phyloP scores from a whole-genome alignment of 108 stramenopile genomes.

The Pseudonitzschia delicatissima region DNA sequence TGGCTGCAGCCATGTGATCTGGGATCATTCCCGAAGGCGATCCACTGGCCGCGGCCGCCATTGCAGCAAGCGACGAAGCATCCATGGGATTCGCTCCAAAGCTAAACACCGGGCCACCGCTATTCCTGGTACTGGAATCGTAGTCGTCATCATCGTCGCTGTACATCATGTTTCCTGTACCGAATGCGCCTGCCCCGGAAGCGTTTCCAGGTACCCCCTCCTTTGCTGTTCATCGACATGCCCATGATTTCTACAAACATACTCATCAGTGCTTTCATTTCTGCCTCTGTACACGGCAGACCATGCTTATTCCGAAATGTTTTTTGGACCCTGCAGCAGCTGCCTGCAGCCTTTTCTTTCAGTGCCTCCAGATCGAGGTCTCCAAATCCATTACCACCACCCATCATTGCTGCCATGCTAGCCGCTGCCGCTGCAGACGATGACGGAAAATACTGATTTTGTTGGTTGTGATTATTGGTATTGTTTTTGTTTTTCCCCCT shows the following conservation, averaged over 20 bases:
- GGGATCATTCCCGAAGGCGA: neutral
- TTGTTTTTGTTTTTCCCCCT: neutral
- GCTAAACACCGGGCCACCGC: slow-evolving; percentile 2
- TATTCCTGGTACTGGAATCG: slow-evolving; percentile 9
- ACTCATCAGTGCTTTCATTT: slow-evolving; percentile 62
- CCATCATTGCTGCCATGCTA: neutral
- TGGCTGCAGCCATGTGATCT: slow-evolving; percentile 28
- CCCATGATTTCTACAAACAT: slow-evolving; percentile 74
- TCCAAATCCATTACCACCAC: slow-evolving; percentile 9
- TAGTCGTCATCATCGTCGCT: neutral
- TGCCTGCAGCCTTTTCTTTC: slow-evolving; percentile 29
- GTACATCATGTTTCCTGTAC: neutral
- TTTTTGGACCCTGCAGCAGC: slow-evolving; percentile 8
- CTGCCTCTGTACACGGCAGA: slow-evolving; percentile 48
- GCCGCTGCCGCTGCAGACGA: neutral
- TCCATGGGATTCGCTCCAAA: slow-evolving; percentile 18
- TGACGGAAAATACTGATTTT: neutral
- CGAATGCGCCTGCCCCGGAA: neutral
- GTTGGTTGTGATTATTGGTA: slow-evolving; percentile 1
- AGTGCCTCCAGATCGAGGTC: slow-evolving; percentile 23
- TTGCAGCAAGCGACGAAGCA: slow-evolving; percentile 1
- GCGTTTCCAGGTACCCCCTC: neutral
- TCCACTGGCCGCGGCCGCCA: slow-evolving; percentile 1
- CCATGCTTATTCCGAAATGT: slow-evolving; percentile 14
- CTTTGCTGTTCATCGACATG: slow-evolving; percentile 24